A percentile compares a stretch with the other conserved stretches of the same genome.
phyloP scores from a whole-genome alignment of 228 moss, liverwort and hornwort species.

The Sphagnum fallax region DNA sequence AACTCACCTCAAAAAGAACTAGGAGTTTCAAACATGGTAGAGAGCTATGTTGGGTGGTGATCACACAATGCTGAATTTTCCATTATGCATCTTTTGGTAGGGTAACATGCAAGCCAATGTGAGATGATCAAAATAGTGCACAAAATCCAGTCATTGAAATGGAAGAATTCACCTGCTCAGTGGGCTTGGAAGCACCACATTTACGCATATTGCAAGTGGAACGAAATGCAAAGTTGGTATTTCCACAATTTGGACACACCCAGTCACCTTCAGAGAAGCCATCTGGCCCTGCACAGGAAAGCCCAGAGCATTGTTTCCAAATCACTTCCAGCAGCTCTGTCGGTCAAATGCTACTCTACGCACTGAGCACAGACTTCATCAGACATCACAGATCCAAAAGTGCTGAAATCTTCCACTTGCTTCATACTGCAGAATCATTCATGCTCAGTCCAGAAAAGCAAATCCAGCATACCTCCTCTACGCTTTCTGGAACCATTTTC shows the following conservation, averaged over 20 bases:
- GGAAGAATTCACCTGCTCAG: constrained; percentile 45
- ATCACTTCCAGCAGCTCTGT: neutral
- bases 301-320: neutral
- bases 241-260: constrained; percentile 98
- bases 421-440: too few relatives aligned
- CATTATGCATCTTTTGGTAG: too few relatives aligned
- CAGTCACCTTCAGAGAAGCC: constrained; percentile 98
- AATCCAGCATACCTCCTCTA: constrained; percentile 62
- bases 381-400: neutral
- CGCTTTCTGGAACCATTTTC: constrained; percentile 98
- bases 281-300: constrained; percentile 63
- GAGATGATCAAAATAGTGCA: too few relatives aligned
- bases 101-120: too few relatives aligned
- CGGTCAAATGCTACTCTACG: neutral
- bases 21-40: too few relatives aligned
- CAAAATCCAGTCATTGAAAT: too few relatives aligned
- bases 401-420: neutral
- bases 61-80: too few relatives aligned
- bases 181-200: constrained; percentile 96
- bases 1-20: too few relatives aligned
- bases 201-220: constrained; percentile 99
- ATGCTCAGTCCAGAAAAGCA: neutral
- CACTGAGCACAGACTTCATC: neutral
- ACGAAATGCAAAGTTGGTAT: constrained; percentile 98
- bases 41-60: too few relatives aligned